phyloP scores from a whole-genome alignment of 106 monocot species.

The Apostasia ramifera region DNA sequence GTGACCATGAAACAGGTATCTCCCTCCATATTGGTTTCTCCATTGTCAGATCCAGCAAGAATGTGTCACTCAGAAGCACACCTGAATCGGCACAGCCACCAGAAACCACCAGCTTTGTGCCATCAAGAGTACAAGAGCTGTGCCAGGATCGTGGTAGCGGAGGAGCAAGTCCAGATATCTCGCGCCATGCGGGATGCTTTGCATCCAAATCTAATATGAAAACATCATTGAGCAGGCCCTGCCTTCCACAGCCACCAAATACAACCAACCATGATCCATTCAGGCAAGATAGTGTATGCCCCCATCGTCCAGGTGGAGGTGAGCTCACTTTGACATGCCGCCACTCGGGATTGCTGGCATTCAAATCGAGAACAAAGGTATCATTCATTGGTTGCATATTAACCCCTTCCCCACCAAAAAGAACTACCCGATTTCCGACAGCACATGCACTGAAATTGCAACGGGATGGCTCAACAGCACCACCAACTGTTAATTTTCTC shows the following conservation, averaged over 20 bases:
- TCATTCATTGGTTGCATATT: constrained; percentile 99
- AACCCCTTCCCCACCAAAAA: constrained; percentile 93
- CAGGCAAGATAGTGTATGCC: constrained; percentile 80
- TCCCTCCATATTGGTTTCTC: constrained; percentile 91
- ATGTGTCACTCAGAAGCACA: constrained; percentile 89
- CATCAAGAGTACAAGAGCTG: constrained; percentile 91
- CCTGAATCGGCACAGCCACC: constrained; percentile 97
- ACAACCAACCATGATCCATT: constrained; percentile 93
- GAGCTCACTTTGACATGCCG: constrained; percentile 79
- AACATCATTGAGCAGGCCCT: constrained; percentile 89
- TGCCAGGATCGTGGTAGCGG: constrained; percentile 94
- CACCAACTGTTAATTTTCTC: constrained; percentile 79
- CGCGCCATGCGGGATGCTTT: constrained; percentile 82
- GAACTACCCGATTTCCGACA: constrained; percentile 84
- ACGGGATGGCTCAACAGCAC: constrained; percentile 88
- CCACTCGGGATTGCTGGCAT: constrained; percentile 83
- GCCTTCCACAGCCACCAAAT: constrained; percentile 86
- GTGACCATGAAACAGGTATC: constrained; percentile 80
- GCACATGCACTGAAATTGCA: constrained; percentile 98
- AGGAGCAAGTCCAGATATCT: constrained; percentile 69
- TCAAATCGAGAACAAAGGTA: constrained; percentile 89
- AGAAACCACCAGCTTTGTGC: constrained; percentile 86
- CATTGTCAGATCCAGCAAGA: constrained; percentile 79
- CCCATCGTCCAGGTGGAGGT: constrained; percentile 92
- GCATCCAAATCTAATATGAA: constrained; percentile 91